Conservation (phyloP, 768 basidiomycete species). For the Omphalotus guepiniiformis region DNA sequence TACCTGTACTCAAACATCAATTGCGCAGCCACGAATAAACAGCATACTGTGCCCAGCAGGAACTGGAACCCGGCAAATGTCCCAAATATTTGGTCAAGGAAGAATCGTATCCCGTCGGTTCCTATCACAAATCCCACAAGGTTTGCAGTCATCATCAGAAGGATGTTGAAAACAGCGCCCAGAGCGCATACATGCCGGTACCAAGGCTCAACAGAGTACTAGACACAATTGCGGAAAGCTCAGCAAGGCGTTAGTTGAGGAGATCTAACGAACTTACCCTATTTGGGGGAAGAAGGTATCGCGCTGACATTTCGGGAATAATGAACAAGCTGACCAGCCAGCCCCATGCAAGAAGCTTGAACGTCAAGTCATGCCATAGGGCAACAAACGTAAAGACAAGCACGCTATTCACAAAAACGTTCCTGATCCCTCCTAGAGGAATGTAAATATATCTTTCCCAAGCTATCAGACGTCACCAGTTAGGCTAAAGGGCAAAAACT, state of each 20-base stretch:
- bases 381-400: constrained; percentile 96
- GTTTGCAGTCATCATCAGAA: constrained; percentile 91
- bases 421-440: constrained; percentile 74
- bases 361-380: constrained; percentile 93
- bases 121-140: constrained; percentile 94
- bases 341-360: constrained; percentile 89
- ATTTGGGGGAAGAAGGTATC: constrained; percentile 52
- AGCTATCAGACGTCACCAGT: constrained; percentile 3
- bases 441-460: constrained; percentile 83
- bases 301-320: constrained; percentile 73
- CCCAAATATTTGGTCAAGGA: constrained; percentile 57
- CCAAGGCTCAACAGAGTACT: constrained; percentile 74
- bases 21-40: constrained; percentile 80
- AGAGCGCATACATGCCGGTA: constrained; percentile 82
- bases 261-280: constrained; percentile 44
- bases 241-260: background rate
- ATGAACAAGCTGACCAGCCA: constrained; percentile 94
- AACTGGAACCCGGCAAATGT: constrained; percentile 68
- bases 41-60: constrained; percentile 50
- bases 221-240: background rate
- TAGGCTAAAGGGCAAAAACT: background rate
- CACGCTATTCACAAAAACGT: constrained; percentile 55
- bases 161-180: constrained; percentile 78
- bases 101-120: constrained; percentile 68
- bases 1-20: constrained; percentile 96